Evolutionary conservation across 306 rosid species (phyloP).

Genomic region (Citrullus mucosospermus): DNA sequence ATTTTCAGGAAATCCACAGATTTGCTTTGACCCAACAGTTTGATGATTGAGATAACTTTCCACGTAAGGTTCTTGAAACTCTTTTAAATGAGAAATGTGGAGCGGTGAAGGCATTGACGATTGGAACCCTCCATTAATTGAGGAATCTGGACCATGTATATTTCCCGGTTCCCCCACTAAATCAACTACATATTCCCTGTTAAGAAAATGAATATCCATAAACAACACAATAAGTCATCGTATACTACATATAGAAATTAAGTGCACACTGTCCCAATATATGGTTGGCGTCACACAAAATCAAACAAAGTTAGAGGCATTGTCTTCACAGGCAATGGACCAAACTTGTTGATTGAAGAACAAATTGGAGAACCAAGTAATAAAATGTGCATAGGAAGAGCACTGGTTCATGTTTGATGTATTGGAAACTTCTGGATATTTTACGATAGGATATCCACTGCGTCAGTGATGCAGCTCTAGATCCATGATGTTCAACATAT

Average conservation of each 20-base stretch:
- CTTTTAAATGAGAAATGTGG: conserved; percentile 70
- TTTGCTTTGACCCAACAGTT: conserved; percentile 22
- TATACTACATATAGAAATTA: not conserved
- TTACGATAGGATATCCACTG: not conserved
- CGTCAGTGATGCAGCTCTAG: not conserved
- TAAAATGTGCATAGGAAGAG: not conserved
- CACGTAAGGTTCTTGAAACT: conserved; percentile 43
- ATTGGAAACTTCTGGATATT: not conserved
- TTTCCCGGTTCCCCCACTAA: conserved; percentile 96
- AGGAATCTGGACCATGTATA: conserved; percentile 82
- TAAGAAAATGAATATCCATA: not conserved
- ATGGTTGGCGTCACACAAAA: not conserved
- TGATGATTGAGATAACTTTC: conserved; percentile 30
- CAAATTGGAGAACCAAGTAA: not conserved
- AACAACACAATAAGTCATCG: not conserved
- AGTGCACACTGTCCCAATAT: not conserved
- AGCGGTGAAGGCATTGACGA: conserved; percentile 73
- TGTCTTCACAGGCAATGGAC: not conserved
- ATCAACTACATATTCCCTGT: conserved; percentile 96
- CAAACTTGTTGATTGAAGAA: not conserved
- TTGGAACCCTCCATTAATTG: conserved; percentile 75
- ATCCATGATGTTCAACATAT: not conserved
- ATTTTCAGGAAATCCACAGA: conserved; percentile 30
- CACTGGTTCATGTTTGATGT: not conserved
- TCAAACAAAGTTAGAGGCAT: not conserved